Evolutionary conservation across 2,329 filamentous ascomycete genomes (phyloP).

Genomic region (Fonsecaea erecta): DNA sequence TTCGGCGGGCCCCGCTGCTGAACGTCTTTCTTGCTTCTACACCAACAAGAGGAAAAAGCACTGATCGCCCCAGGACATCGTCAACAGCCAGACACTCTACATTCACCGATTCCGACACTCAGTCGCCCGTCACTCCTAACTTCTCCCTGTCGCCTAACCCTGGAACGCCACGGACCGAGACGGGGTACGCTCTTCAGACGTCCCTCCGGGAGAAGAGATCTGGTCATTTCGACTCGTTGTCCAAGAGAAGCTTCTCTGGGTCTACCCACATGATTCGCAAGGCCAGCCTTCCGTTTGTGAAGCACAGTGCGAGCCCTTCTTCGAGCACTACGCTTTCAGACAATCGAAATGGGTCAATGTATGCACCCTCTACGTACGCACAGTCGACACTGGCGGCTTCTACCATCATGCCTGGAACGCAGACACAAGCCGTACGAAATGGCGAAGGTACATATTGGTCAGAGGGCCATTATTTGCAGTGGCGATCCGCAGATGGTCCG

Average conservation of each 20-base stretch:
- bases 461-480: conserved; percentile 56
- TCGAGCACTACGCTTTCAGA: conserved; percentile 52
- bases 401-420: conserved; percentile 54
- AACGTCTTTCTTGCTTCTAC: conserved; percentile 87
- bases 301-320: conserved; percentile 55
- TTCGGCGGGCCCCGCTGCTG: conserved; percentile 70
- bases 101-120: conserved; percentile 60
- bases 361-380: conserved; percentile 56
- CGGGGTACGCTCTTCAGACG: conserved; percentile 82
- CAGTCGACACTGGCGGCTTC: conserved; percentile 57
- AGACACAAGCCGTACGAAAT: conserved; percentile 45
- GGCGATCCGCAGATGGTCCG: conserved; percentile 50
- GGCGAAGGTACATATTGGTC: conserved; percentile 51
- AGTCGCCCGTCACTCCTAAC: conserved; percentile 75
- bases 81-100: conserved; percentile 58
- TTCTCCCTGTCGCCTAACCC: conserved; percentile 79
- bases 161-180: conserved; percentile 86
- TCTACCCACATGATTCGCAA: conserved; percentile 47
- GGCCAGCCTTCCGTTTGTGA: conserved; percentile 73
- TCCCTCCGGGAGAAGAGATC: conserved; percentile 93
- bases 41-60: conserved; percentile 45
- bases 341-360: conserved; percentile 51
- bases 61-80: conserved; percentile 71
- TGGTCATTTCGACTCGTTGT: conserved; percentile 80
- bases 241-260: conserved; percentile 88